A percentile compares a stretch with the other conserved stretches of the same genome.
phyloP scores from a whole-genome alignment of 2,329 filamentous ascomycete species.

The Teratosphaeriaceae sp. region DNA sequence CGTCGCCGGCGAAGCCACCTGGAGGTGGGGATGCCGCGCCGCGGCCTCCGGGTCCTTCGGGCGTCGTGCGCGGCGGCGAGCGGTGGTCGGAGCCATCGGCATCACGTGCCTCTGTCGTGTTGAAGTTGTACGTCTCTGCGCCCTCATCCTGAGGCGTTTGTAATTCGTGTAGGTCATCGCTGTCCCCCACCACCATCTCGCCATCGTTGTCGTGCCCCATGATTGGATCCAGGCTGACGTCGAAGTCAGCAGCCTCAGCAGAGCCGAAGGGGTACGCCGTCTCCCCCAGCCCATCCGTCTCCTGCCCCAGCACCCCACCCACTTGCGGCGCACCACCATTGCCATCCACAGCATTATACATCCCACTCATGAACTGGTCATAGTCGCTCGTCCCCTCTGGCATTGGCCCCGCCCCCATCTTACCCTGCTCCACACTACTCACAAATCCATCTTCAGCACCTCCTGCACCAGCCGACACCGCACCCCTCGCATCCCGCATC shows the following conservation, averaged over 20 bases:
- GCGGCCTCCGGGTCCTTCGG: no score
- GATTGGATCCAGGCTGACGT: not conserved
- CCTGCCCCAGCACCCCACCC: not conserved
- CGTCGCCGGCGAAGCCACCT: no score
- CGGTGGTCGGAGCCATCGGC: no score
- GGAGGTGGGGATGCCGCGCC: no score
- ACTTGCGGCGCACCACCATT: not conserved
- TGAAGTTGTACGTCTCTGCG: not conserved
- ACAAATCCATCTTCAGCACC: not conserved
- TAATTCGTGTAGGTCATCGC: no score
- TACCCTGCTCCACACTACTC: no score
- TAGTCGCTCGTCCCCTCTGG: not conserved
- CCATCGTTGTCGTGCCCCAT: not conserved
- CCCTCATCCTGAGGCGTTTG: no score
- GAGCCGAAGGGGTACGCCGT: not conserved
- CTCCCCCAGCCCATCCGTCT: not conserved
- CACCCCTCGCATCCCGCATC: conserved; percentile 8
- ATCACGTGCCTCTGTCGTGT: no score
- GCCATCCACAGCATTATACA: not conserved
- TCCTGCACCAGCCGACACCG: no score
- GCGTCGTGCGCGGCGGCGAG: no score
- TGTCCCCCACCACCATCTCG: no score
- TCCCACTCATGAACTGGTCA: not conserved
- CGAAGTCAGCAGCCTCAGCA: not conserved
- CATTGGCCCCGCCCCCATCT: no score